A percentile compares a stretch with the other conserved stretches of the same genome.
phyloP scores from a whole-genome alignment of 129 eudicot genomes.

The Heracleum sosnowskyi region DNA sequence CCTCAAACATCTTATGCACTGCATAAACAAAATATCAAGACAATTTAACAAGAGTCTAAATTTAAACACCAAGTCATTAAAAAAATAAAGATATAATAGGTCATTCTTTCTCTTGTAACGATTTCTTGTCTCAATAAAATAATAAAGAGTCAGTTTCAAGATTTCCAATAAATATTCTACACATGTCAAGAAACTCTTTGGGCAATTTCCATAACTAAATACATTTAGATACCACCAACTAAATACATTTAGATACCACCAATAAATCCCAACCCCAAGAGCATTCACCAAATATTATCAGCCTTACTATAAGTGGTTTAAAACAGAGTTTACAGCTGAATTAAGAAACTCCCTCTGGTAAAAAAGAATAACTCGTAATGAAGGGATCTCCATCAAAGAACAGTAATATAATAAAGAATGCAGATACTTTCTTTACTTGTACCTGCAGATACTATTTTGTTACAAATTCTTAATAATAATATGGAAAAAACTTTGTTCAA shows the following conservation, averaged over 20 bases:
- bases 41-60: neutral
- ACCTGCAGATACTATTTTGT: neutral
- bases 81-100: neutral
- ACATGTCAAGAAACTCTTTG: neutral
- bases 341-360: neutral
- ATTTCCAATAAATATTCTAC: neutral
- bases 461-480: neutral
- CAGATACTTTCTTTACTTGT: neutral
- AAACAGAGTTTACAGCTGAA: neutral
- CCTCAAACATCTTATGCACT: slow-evolving; percentile 96
- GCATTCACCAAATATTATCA: neutral
- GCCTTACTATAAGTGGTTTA: neutral
- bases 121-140: neutral
- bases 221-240: neutral
- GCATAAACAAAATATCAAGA: slow-evolving; percentile 18
- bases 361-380: neutral
- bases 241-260: neutral
- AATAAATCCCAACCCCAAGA: neutral
- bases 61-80: neutral
- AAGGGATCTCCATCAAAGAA: neutral
- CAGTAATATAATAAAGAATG: neutral
- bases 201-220: neutral
- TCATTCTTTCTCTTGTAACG: neutral
- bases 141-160: neutral
- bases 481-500: neutral